phyloP scores from a whole-genome alignment of 805 yeast species.

The Teunomyces pallodes region DNA sequence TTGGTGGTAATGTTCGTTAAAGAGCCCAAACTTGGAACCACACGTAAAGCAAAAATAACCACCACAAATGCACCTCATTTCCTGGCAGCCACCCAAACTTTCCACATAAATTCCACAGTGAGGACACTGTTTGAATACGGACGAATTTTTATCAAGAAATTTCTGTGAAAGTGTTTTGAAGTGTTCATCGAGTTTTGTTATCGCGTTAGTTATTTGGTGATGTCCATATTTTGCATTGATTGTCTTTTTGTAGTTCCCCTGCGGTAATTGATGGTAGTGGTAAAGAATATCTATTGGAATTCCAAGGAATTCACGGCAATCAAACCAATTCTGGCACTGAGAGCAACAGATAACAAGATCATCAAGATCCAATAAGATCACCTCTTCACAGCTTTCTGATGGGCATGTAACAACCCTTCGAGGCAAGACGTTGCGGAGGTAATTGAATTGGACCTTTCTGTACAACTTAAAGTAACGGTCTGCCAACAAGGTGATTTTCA shows the following conservation, averaged over 20 bases:
- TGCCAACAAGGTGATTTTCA: not conserved
- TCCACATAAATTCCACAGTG: not conserved
- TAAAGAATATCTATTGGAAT: not conserved
- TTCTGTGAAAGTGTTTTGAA: not conserved
- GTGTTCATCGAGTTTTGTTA: not conserved
- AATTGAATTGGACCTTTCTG: not conserved
- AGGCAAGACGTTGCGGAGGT: not conserved
- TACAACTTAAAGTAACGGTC: not conserved
- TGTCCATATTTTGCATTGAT: not conserved
- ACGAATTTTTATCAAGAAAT: not conserved
- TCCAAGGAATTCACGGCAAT: not conserved
- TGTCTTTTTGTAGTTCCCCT: not conserved
- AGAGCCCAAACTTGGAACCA: not conserved
- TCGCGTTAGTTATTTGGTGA: not conserved
- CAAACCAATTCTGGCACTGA: not conserved
- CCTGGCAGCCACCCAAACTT: not conserved
- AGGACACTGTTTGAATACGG: not conserved
- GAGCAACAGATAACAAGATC: not conserved
- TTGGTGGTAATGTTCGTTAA: not conserved
- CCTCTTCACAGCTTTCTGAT: not conserved
- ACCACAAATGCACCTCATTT: not conserved
- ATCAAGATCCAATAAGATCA: not conserved
- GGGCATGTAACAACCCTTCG: not conserved
- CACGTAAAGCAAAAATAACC: not conserved
- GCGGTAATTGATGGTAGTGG: not conserved